phyloP scores from a whole-genome alignment of 148 eudicot genomes.

The Vaccinium darrowii region DNA sequence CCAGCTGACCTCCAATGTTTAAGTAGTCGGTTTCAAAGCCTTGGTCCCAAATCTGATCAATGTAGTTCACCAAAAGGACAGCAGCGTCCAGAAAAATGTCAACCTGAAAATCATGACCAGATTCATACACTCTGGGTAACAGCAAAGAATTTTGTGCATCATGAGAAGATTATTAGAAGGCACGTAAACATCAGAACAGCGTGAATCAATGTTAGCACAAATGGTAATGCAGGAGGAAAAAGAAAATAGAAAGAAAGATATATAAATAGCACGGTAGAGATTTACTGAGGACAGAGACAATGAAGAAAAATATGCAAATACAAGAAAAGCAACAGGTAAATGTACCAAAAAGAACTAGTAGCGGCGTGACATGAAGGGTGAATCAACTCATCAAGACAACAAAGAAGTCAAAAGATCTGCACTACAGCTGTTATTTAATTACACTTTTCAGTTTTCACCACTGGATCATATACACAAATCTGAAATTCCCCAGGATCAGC shows the following conservation, averaged over 20 bases:
- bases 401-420: neutral
- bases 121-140: neutral
- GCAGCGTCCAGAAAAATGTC: slow-evolving; percentile 96
- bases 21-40: slow-evolving; percentile 85
- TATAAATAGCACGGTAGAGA: no score
- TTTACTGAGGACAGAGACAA: neutral
- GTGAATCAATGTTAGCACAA: neutral
- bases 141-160: neutral
- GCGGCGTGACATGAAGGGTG: neutral
- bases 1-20: slow-evolving; percentile 97
- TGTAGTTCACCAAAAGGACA: slow-evolving; percentile 81
- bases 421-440: no score
- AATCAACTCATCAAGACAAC: neutral
- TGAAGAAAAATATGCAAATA: neutral
- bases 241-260: neutral
- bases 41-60: slow-evolving; percentile 84
- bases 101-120: slow-evolving; percentile 47
- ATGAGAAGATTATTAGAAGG: neutral
- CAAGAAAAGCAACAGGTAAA: neutral
- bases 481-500: neutral
- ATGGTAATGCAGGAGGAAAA: neutral
- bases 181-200: neutral
- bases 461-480: neutral
- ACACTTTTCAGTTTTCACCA: no score
- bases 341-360: neutral